A percentile compares a stretch with the other conserved stretches of the same genome.
phyloP scores from a whole-genome alignment of 176 grass and related monocot species.

The Lolium multiflorum region DNA sequence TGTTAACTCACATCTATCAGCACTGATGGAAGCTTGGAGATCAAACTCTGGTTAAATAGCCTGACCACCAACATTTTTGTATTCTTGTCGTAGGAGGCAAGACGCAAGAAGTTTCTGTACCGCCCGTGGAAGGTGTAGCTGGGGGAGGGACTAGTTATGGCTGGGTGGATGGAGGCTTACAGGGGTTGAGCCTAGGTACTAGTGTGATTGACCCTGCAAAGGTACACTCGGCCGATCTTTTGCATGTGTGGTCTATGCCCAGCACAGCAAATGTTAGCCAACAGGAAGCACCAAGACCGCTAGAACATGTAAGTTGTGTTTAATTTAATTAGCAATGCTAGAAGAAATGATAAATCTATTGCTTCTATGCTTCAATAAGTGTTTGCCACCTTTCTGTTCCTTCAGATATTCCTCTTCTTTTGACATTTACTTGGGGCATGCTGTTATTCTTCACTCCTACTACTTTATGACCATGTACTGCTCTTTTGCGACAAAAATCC shows the following conservation, averaged over 20 bases:
- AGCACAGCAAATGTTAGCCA: constrained; percentile 89
- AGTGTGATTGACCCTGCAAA: constrained; percentile 75
- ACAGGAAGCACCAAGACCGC: constrained; percentile 84
- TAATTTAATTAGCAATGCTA: constrained; percentile 11
- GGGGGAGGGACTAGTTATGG: constrained; percentile 98
- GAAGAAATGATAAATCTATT: constrained; percentile 15
- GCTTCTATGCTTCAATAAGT: background rate
- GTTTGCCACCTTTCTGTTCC: background rate
- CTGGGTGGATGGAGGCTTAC: constrained; percentile 71
- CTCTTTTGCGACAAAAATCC: background rate
- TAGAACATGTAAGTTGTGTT: constrained; percentile 77
- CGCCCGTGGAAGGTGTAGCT: constrained; percentile 93
- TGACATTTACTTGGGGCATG: background rate
- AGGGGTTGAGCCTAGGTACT: constrained; percentile 49
- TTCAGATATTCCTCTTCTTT: constrained; percentile 25
- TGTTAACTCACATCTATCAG: constrained; percentile 21
- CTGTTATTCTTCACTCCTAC: background rate
- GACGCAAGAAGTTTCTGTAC: constrained; percentile 52
- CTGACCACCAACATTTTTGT: constrained; percentile 21
- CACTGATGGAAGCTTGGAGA: background rate
- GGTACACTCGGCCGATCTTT: constrained; percentile 72
- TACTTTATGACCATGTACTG: constrained; percentile 14
- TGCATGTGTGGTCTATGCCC: constrained; percentile 97
- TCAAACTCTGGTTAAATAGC: constrained; percentile 17
- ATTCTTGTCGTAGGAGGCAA: constrained; percentile 49